Conservation (phyloP, 2,329 filamentous ascomycete species). For the Colletotrichum endophyticum region DNA sequence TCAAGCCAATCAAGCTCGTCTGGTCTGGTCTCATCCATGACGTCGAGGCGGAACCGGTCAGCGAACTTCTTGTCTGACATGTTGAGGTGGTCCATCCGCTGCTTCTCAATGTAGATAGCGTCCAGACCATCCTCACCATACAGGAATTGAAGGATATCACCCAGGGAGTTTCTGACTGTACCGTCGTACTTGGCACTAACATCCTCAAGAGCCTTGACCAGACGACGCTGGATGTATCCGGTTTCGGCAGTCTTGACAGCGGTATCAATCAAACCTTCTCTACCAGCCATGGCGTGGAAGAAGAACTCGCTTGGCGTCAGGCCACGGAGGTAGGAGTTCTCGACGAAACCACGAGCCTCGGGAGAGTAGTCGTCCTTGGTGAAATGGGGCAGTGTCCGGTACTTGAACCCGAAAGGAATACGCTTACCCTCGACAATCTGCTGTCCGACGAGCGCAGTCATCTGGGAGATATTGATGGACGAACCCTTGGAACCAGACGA, state of each 20-base stretch:
- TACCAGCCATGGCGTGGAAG: slow-evolving; percentile 99
- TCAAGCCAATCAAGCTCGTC: slow-evolving; percentile 75
- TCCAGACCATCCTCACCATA: slow-evolving; percentile 98
- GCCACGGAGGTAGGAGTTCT: slow-evolving; percentile 97
- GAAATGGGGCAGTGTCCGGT: slow-evolving; percentile 94
- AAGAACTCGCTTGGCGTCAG: slow-evolving; percentile 97
- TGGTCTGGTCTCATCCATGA: slow-evolving; percentile 70
- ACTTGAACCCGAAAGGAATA: slow-evolving; percentile 99
- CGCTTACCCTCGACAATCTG: slow-evolving; percentile 98
- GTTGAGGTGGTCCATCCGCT: slow-evolving; percentile 85
- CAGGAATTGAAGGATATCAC: slow-evolving; percentile 95
- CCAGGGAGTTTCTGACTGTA: slow-evolving; percentile 94
- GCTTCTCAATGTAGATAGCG: slow-evolving; percentile 91
- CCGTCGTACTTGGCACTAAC: slow-evolving; percentile 98
- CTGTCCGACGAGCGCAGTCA: slow-evolving; percentile 97
- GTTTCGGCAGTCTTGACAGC: slow-evolving; percentile 99
- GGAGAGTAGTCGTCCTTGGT: slow-evolving; percentile 99
- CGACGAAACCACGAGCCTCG: slow-evolving; percentile 95
- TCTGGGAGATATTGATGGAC: slow-evolving; percentile 99
- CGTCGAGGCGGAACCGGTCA: slow-evolving; percentile 82
- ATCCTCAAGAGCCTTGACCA: slow-evolving; percentile 98
- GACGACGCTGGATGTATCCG: slow-evolving; percentile 96
- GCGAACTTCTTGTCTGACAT: slow-evolving; percentile 81
- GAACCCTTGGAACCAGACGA: slow-evolving; percentile 97
- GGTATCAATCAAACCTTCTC: slow-evolving; percentile 99